A percentile compares a stretch with the other conserved stretches of the same genome.
phyloP scores from a whole-genome alignment of 352 stramenopile species.

The Phytopythium litorale region DNA sequence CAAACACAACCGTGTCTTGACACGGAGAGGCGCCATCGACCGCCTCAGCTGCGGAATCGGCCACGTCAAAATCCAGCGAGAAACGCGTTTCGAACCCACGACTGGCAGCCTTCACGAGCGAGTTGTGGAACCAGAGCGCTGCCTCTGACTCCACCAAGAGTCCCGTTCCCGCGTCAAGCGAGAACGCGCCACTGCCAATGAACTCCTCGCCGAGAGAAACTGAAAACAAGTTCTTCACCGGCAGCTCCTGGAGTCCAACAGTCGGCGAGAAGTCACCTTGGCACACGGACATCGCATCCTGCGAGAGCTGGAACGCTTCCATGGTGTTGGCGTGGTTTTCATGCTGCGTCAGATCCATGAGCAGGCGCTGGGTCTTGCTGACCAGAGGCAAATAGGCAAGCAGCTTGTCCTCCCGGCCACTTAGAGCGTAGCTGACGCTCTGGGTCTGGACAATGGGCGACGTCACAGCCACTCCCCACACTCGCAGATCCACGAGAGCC shows the following conservation, averaged over 20 bases:
- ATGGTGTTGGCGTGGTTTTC: slow-evolving; percentile 75
- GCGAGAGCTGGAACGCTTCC: slow-evolving; percentile 28
- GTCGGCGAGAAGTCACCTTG: slow-evolving; percentile 7
- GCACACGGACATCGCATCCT: slow-evolving; percentile 11
- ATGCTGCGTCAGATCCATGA: slow-evolving; percentile 64
- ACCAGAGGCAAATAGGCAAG: slow-evolving; percentile 78
- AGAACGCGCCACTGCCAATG: slow-evolving; percentile 37
- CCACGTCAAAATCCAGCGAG: slow-evolving; percentile 18
- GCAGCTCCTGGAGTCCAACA: slow-evolving; percentile 14
- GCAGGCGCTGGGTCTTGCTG: slow-evolving; percentile 48
- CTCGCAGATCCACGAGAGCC: slow-evolving; percentile 58
- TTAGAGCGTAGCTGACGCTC: slow-evolving; percentile 26
- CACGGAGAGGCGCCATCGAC: not conserved
- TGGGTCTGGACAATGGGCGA: slow-evolving; percentile 9
- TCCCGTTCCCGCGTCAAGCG: slow-evolving; percentile 10
- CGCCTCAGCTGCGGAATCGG: slow-evolving; percentile 4
- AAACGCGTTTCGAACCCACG: slow-evolving; percentile 50
- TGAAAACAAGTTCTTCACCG: slow-evolving; percentile 38
- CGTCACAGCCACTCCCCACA: slow-evolving; percentile 45
- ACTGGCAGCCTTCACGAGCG: slow-evolving; percentile 21
- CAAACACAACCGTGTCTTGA: slow-evolving; percentile 38
- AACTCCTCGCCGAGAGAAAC: slow-evolving; percentile 34
- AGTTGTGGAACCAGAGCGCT: slow-evolving; percentile 44
- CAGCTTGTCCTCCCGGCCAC: slow-evolving; percentile 37
- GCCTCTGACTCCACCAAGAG: slow-evolving; percentile 14